Evolutionary conservation across 768 basidiomycete species (phyloP).

Genomic region (Lactarius trivialis): DNA sequence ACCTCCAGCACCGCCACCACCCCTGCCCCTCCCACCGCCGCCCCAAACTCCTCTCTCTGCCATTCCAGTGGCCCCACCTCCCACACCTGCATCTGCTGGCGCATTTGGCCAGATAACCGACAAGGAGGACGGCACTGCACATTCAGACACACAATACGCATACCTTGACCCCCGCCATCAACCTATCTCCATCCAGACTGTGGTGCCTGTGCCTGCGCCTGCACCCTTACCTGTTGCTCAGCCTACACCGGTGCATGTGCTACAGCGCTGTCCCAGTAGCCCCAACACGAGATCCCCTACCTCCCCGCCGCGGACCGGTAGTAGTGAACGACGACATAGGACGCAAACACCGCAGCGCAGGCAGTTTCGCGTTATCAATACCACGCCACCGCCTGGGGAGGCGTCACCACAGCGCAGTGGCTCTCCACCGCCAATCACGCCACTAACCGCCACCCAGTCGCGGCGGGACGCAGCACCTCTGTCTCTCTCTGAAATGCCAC

Average conservation of each 20-base stretch:
- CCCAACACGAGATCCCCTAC: background rate
- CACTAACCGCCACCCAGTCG: background rate
- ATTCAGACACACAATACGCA: slow-evolving; percentile 17
- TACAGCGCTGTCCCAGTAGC: background rate
- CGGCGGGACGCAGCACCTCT: background rate
- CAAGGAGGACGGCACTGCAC: background rate
- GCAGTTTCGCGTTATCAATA: slow-evolving; percentile 21
- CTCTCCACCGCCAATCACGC: slow-evolving; percentile 11
- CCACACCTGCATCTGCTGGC: slow-evolving; percentile 3
- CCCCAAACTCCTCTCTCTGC: background rate
- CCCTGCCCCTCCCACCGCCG: slow-evolving; percentile 8
- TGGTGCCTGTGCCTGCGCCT: slow-evolving; percentile 1
- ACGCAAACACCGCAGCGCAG: slow-evolving; percentile 4
- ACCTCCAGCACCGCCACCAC: slow-evolving; percentile 16
- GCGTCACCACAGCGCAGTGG: slow-evolving; percentile 13
- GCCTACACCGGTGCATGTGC: background rate
- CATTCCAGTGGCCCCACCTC: slow-evolving; percentile 6
- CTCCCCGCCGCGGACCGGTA: background rate
- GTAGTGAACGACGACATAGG: background rate
- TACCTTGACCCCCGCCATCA: slow-evolving; percentile 1
- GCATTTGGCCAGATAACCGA: background rate
- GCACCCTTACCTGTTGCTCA: background rate
- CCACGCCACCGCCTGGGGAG: background rate
- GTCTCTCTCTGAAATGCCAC: background rate
- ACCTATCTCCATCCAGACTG: background rate